phyloP scores from a whole-genome alignment of 1,139 yeast species.

The Fermentozyma sake region DNA sequence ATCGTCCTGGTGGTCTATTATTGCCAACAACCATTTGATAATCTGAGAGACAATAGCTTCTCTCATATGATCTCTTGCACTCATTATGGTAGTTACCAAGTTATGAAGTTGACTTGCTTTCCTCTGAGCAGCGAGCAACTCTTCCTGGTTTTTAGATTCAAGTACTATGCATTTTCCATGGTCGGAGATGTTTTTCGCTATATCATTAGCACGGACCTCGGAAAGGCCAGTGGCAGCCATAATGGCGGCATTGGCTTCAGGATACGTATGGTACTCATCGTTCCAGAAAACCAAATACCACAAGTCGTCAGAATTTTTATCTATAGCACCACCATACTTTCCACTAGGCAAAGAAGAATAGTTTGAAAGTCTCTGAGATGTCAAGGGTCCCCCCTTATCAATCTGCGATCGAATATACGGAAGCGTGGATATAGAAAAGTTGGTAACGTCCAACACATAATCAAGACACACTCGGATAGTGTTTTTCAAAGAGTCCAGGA shows the following conservation, averaged over 20 bases:
- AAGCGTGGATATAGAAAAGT: slow-evolving; percentile 29
- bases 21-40: slow-evolving; percentile 47
- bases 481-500: slow-evolving; percentile 13
- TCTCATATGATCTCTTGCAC: slow-evolving; percentile 44
- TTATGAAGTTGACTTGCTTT: slow-evolving; percentile 46
- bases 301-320: slow-evolving; percentile 20
- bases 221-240: slow-evolving; percentile 28
- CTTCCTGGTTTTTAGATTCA: slow-evolving; percentile 13
- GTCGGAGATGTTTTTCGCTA: slow-evolving; percentile 32
- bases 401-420: slow-evolving; percentile 28
- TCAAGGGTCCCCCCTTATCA: slow-evolving; percentile 9
- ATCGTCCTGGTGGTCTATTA: slow-evolving; percentile 27
- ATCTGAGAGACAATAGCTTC: slow-evolving; percentile 42
- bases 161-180: slow-evolving; percentile 28
- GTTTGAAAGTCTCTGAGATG: slow-evolving; percentile 24
- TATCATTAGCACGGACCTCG: slow-evolving; percentile 21
- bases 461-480: slow-evolving; percentile 41
- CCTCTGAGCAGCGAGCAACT: slow-evolving; percentile 21
- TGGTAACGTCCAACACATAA: slow-evolving; percentile 45
- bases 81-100: slow-evolving; percentile 50
- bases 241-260: slow-evolving; percentile 41
- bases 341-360: slow-evolving; percentile 24
- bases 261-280: slow-evolving; percentile 64
- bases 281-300: slow-evolving; percentile 63
- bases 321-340: slow-evolving; percentile 27